Evolutionary conservation across 345 rosid genomes (phyloP).

Genomic region (Capsella bursapastoris): DNA sequence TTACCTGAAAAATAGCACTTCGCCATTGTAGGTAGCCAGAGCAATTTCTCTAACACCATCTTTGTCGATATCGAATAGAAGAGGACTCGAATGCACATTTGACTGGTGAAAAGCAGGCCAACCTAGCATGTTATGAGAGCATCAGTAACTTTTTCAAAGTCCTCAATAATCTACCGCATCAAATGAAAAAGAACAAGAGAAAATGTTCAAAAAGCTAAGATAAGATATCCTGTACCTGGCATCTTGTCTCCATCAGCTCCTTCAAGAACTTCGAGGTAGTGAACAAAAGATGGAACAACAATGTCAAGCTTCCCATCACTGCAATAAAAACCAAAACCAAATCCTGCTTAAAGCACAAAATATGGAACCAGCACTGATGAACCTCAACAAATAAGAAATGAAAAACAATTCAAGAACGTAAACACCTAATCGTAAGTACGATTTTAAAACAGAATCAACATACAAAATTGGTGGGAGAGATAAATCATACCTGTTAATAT

Average conservation of each 20-base stretch:
- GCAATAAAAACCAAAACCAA: slow-evolving; percentile 16
- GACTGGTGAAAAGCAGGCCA: slow-evolving; percentile 99
- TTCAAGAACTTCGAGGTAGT: slow-evolving; percentile 98
- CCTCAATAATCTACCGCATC: not conserved
- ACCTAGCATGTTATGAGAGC: slow-evolving; percentile 56
- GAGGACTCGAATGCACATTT: slow-evolving; percentile 96
- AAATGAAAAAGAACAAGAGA: slow-evolving; percentile 13
- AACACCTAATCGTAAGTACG: not conserved
- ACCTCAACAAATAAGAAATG: slow-evolving; percentile 2
- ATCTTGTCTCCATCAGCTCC: slow-evolving; percentile 99
- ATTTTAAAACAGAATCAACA: too few relatives aligned
- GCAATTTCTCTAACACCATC: slow-evolving; percentile 97
- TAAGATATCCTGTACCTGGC: slow-evolving; percentile 63
- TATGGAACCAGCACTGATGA: slow-evolving; percentile 15
- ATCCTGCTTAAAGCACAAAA: not conserved
- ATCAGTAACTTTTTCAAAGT: slow-evolving; percentile 22
- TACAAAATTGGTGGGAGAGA: not conserved
- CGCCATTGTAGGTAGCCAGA: slow-evolving; percentile 96
- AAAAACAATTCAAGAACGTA: not conserved
- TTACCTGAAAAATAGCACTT: slow-evolving; percentile 93
- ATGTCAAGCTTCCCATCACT: slow-evolving; percentile 99
- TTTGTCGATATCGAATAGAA: slow-evolving; percentile 90
- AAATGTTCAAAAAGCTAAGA: not conserved
- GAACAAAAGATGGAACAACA: slow-evolving; percentile 96
- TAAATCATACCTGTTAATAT: slow-evolving; percentile 71